These are phyloP conservation scores for Torrubiellomyces zombiae DNA, from an alignment of 2,329 filamentous ascomycete species.

Conservation along the genomic window DNA sequence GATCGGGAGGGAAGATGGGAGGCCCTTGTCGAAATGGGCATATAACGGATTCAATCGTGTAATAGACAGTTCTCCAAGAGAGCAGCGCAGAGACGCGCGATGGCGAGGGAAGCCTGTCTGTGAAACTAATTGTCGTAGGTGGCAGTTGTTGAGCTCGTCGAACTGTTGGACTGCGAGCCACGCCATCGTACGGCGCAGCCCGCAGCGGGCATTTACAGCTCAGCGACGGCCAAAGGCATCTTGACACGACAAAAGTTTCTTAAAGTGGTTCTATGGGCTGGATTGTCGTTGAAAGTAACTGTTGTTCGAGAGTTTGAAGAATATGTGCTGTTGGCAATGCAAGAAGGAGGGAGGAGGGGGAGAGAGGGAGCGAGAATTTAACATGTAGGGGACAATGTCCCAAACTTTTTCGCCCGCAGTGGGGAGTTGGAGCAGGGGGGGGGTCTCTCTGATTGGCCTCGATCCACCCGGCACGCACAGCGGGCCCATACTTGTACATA, in stretches of 20 bases:
- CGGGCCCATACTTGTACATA: no score
- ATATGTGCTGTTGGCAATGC: conserved; percentile 15
- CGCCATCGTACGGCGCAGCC: conserved; percentile 26
- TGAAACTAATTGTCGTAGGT: conserved; percentile 48
- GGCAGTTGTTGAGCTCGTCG: conserved; percentile 45
- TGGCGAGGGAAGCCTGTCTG: conserved; percentile 36
- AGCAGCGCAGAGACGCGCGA: conserved; percentile 25
- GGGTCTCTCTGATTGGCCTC: conserved; percentile 8
- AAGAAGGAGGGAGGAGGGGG: conserved; percentile 12
- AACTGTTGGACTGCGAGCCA: conserved; percentile 76
- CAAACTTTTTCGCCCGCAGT: conserved; percentile 8
- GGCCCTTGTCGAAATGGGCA: conserved; percentile 14
- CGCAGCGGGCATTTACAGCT: conserved; percentile 86
- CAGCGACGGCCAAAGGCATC: conserved; percentile 66
- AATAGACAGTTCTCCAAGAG: conserved; percentile 21
- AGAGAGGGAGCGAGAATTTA: no score
- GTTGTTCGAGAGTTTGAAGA: no score
- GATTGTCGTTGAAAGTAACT: no score
- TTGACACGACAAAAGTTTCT: conserved; percentile 53
- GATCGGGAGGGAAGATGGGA: conserved; percentile 4
- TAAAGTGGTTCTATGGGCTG: no score
- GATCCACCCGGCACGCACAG: no score
- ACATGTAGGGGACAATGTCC: conserved; percentile 4
- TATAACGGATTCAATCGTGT: conserved; percentile 15
- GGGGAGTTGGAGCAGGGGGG: conserved; percentile 9